A percentile compares a stretch with the other conserved stretches of the same genome.
phyloP scores from a whole-genome alignment of 2,329 filamentous ascomycete genomes.

The Periconia sp. region DNA sequence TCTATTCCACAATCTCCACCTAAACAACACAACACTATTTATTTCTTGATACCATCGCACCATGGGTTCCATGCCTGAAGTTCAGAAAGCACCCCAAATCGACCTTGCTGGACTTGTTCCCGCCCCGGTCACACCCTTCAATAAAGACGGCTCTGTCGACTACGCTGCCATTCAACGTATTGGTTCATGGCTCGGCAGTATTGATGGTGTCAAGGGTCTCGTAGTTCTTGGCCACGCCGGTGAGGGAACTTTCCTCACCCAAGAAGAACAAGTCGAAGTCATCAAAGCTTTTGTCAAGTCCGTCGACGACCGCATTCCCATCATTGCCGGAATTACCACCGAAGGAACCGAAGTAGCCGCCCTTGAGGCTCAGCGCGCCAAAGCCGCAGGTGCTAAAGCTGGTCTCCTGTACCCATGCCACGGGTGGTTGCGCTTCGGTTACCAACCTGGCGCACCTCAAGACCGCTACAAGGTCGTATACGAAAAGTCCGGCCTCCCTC shows the following conservation, averaged over 20 bases:
- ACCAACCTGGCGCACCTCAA: constrained; percentile 56
- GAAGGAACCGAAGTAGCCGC: constrained; percentile 58
- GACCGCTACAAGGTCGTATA: constrained; percentile 55
- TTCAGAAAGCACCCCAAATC: constrained; percentile 30
- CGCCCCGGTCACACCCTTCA: constrained; percentile 57
- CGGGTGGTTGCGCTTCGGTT: constrained; percentile 59
- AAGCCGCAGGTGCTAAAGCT: constrained; percentile 54
- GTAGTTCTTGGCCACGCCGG: constrained; percentile 59
- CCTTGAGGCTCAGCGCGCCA: constrained; percentile 54
- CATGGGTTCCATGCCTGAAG: constrained; percentile 29
- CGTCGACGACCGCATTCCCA: constrained; percentile 53
- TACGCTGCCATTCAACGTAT: constrained; percentile 57
- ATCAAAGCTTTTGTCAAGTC: constrained; percentile 58
- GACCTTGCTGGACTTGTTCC: constrained; percentile 55
- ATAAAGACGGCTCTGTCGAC: constrained; percentile 51
- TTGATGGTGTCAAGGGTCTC: constrained; percentile 54
- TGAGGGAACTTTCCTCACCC: constrained; percentile 57
- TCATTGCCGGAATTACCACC: constrained; percentile 57
- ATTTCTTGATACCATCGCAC: not conserved
- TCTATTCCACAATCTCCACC: not conserved
- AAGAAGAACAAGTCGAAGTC: constrained; percentile 52
- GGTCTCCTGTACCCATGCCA: constrained; percentile 57
- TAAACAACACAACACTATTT: not conserved
- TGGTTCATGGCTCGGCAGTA: constrained; percentile 56
- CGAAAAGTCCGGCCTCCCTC: constrained; percentile 52